Percentiles rank a stretch among this genome's conserved stretches.
Conservation (phyloP, 2,329 filamentous ascomycete species). For the Xylaria sp. region DNA sequence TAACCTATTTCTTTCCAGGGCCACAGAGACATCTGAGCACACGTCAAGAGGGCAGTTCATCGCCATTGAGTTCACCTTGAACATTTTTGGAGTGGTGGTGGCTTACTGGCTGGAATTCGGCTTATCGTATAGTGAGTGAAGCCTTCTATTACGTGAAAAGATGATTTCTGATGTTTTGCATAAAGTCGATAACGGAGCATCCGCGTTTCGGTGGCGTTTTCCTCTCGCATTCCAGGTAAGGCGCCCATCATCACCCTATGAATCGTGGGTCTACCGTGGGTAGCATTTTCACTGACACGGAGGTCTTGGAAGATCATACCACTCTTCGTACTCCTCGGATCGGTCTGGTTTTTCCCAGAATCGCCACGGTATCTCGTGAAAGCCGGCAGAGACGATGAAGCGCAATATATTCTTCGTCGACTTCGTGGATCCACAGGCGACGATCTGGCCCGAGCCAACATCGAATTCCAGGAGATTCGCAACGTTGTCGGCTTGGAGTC, state of each 20-base stretch:
- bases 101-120: constrained; percentile 71
- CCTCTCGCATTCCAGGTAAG: constrained; percentile 33
- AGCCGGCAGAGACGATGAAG: constrained; percentile 72
- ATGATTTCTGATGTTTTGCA: not conserved
- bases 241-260: not conserved
- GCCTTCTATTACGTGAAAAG: not conserved
- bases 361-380: constrained; percentile 75
- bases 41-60: constrained; percentile 75
- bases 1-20: constrained; percentile 49
- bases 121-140: constrained; percentile 65
- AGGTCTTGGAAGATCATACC: constrained; percentile 60
- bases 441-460: constrained; percentile 63
- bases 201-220: constrained; percentile 32
- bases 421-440: constrained; percentile 68
- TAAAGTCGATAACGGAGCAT: constrained; percentile 24
- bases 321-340: constrained; percentile 63
- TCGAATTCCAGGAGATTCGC: constrained; percentile 75
- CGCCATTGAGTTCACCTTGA: constrained; percentile 77
- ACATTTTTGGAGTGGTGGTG: constrained; percentile 75
- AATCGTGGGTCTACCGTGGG: too few species aligned
- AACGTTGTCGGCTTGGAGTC: constrained; percentile 71
- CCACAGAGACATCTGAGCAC: constrained; percentile 74
- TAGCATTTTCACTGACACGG: not conserved
- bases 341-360: constrained; percentile 75
- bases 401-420: constrained; percentile 70